A percentile compares a stretch with the other conserved stretches of the same genome.
Conservation (phyloP, 768 basidiomycete genomes). For the Tricholoma sp. region DNA sequence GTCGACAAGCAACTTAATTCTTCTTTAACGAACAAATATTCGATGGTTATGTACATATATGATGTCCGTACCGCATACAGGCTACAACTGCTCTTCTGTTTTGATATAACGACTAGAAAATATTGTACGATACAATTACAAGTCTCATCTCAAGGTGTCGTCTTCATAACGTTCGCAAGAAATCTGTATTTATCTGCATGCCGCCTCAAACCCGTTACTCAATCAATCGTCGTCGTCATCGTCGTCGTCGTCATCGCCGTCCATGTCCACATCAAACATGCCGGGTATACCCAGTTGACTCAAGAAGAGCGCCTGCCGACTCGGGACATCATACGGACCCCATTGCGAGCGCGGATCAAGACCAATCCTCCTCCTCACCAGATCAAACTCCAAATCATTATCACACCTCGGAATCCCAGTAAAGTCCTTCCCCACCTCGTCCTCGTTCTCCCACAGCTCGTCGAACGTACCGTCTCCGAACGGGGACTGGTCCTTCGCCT, state of each 20-base stretch:
- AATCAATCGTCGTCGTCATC: neutral
- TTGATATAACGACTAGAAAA: too few species aligned
- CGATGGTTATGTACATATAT: too few species aligned
- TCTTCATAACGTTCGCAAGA: too few species aligned
- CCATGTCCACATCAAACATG: neutral
- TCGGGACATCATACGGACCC: constrained; percentile 3
- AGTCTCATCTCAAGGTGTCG: too few species aligned
- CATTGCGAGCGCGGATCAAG: neutral
- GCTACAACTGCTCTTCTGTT: too few species aligned
- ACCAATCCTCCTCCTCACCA: constrained; percentile 10
- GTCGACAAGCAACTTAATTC: too few species aligned
- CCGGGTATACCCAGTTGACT: neutral
- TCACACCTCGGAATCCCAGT: constrained; percentile 6
- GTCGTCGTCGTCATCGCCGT: constrained; percentile 3
- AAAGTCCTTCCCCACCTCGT: neutral
- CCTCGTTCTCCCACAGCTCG: constrained; percentile 6
- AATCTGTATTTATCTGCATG: neutral
- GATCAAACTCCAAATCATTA: constrained; percentile 14
- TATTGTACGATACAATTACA: too few species aligned
- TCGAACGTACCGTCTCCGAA: constrained; percentile 7
- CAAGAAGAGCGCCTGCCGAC: neutral
- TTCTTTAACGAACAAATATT: too few species aligned
- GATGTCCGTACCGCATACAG: too few species aligned
- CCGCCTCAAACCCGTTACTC: neutral
- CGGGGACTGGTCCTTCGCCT: constrained; percentile 5